Evolutionary conservation across 1,139 yeast species (phyloP).

Genomic region (Suhomyces atakaporum): DNA sequence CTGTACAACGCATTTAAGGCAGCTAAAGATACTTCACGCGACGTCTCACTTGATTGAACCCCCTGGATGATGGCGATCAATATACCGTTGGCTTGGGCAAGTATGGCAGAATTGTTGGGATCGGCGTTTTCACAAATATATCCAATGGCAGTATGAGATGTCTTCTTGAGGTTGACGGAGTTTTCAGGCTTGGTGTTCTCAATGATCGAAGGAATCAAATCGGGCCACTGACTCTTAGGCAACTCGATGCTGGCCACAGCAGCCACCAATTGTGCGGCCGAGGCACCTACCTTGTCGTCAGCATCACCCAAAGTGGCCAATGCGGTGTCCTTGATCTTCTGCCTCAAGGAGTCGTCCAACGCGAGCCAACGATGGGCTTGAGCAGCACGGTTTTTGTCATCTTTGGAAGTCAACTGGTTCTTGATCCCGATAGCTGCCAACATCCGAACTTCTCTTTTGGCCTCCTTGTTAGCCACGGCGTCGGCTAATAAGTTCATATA

Average conservation of each 20-base stretch:
- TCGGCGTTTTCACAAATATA: slow-evolving; percentile 95
- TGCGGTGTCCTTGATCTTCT: slow-evolving; percentile 68
- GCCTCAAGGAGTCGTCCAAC: slow-evolving; percentile 55
- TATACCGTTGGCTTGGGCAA: slow-evolving; percentile 86
- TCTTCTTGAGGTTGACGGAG: slow-evolving; percentile 77
- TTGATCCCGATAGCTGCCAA: slow-evolving; percentile 88
- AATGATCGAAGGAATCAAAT: slow-evolving; percentile 77
- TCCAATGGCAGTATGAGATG: slow-evolving; percentile 87
- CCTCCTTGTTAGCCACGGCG: slow-evolving; percentile 66
- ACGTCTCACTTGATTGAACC: slow-evolving; percentile 80
- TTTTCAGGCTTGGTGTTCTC: slow-evolving; percentile 80
- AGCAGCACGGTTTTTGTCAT: slow-evolving; percentile 48
- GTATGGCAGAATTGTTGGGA: slow-evolving; percentile 76
- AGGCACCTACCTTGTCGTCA: slow-evolving; percentile 80
- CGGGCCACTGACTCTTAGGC: slow-evolving; percentile 87
- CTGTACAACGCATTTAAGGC: slow-evolving; percentile 91
- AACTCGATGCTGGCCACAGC: slow-evolving; percentile 95
- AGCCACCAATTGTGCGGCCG: slow-evolving; percentile 93
- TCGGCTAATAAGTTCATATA: slow-evolving; percentile 72
- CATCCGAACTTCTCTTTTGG: slow-evolving; percentile 82
- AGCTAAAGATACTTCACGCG: slow-evolving; percentile 74
- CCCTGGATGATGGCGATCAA: slow-evolving; percentile 96
- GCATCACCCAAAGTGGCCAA: slow-evolving; percentile 62
- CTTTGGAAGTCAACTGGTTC: slow-evolving; percentile 85
- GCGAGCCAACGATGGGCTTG: slow-evolving; percentile 65